Evolutionary conservation across 2,329 filamentous ascomycete species (phyloP).

Genomic region (Fusarium sulawesiense): DNA sequence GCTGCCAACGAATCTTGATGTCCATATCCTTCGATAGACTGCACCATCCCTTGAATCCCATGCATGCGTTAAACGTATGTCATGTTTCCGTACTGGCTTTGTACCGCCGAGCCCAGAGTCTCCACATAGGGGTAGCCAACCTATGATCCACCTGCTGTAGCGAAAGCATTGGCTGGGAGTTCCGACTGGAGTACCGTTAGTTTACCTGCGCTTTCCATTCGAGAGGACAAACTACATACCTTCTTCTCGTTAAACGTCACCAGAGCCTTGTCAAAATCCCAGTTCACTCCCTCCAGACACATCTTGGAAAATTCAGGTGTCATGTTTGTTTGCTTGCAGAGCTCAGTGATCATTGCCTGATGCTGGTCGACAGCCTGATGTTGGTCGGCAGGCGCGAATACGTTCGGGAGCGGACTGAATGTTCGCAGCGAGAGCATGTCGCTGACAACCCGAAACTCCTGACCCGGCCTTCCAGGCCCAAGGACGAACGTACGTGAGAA

Average conservation of each 20-base stretch:
- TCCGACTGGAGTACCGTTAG: conserved; percentile 52
- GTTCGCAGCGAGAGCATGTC: conserved; percentile 81
- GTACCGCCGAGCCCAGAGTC: not conserved
- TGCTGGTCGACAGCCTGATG: conserved; percentile 70
- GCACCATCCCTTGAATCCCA: not conserved
- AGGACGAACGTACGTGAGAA: conserved; percentile 86
- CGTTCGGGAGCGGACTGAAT: conserved; percentile 64
- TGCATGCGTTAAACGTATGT: conserved; percentile 7
- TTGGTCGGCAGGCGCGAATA: conserved; percentile 55
- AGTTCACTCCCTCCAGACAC: conserved; percentile 82
- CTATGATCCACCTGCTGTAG: conserved; percentile 28
- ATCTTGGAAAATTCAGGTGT: conserved; percentile 81
- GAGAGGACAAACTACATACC: conserved; percentile 58
- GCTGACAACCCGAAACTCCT: conserved; percentile 78
- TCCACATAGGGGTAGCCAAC: conserved; percentile 9
- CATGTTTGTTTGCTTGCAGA: conserved; percentile 84
- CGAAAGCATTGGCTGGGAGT: conserved; percentile 63
- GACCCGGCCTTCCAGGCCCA: conserved; percentile 75
- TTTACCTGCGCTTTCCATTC: not conserved
- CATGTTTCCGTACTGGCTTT: not conserved
- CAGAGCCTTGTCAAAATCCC: conserved; percentile 82
- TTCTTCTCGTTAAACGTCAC: conserved; percentile 80
- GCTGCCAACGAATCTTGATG: conserved; percentile 21
- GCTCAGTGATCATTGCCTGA: conserved; percentile 77
- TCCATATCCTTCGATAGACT: conserved; percentile 5